Base-by-base conservation (phyloP, 768 basidiomycete species). In the Rubroboletus satanas region DNA sequence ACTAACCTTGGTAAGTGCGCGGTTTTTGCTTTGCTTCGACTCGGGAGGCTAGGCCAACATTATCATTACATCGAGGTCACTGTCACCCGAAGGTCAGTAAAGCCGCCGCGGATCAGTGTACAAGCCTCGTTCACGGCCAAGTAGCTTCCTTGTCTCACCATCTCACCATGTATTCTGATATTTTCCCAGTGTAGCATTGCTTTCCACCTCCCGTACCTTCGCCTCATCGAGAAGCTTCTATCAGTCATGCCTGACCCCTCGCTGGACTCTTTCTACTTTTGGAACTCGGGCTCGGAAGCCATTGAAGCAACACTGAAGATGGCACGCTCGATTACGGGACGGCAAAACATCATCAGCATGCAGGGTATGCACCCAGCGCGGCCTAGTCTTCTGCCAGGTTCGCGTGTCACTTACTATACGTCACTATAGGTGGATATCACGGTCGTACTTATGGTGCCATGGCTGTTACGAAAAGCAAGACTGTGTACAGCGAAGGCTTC, bases 281-380 rank as follows among this genome's bases (percentile, higher is more conserved):
- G 90, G 89, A 98, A 92, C 75, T 95, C 93, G 2, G 96, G 96
- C 3, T 87, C 92, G 0, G 96, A 98, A 71, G 96, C 94, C 1
- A 80, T 93, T 42, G 95, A 97, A 72, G 91, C 85, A 0, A 80
- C 93, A 3, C 72, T 98, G 59, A 98, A 97, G 74, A 84, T 98
- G 75, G 88, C 90, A 4, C 82, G 95, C 33, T 66, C 70, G 26
- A 74, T 85, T 33, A 98, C 95, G 1, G 84, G 86, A 31, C 78
- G 82, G 59, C 92, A 93, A 68, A 93, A 96, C 67, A 81, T 98
- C 56, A 92, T 98, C 51, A 75, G 82, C 55, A 91, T 98, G 87
- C 93, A 96, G 73, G 95, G 91, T 75, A 44, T 18, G 62, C 38
- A 35, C 23, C 65, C 42, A 12, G 23, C 44, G n/a, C 17, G 18